phyloP scores from a whole-genome alignment of 257 asterid genomes.

The Nicotiana obtusifolia region DNA sequence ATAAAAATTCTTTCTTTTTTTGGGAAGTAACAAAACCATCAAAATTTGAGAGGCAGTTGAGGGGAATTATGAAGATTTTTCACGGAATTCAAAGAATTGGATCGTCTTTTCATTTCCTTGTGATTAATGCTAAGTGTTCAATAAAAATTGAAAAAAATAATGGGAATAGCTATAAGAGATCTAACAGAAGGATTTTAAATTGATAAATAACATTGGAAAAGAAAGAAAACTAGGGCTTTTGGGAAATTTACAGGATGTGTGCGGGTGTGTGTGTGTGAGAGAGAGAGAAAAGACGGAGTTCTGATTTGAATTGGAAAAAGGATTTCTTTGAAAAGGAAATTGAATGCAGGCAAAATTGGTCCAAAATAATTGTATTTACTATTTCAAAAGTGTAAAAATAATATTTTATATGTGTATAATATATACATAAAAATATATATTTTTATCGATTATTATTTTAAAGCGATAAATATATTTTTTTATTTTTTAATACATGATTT shows the following conservation, averaged over 20 bases:
- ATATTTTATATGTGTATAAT: no score
- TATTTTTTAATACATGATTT: no score
- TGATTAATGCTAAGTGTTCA: constrained; percentile 7
- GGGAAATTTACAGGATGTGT: not conserved
- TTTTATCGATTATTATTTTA: no score
- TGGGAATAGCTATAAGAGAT: not conserved
- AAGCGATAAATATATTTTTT: no score
- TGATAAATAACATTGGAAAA: not conserved
- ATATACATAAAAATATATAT: no score
- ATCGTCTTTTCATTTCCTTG: constrained; percentile 21
- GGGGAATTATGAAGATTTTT: constrained; percentile 13
- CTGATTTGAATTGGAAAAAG: no score
- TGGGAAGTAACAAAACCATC: not conserved
- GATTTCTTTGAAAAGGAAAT: no score
- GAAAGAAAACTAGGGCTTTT: not conserved
- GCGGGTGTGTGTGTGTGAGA: accelerated
- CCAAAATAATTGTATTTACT: no score
- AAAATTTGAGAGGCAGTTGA: not conserved
- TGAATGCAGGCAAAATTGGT: no score
- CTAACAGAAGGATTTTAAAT: constrained; percentile 4
- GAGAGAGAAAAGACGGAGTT: not conserved
- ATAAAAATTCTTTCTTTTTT: not conserved
- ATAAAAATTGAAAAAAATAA: not conserved
- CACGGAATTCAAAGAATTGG: constrained; percentile 26
- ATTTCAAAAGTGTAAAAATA: no score